These are phyloP conservation scores for Emericellopsis atlantica DNA, from an alignment of 2,329 filamentous ascomycete genomes.

Conservation along the genomic window DNA sequence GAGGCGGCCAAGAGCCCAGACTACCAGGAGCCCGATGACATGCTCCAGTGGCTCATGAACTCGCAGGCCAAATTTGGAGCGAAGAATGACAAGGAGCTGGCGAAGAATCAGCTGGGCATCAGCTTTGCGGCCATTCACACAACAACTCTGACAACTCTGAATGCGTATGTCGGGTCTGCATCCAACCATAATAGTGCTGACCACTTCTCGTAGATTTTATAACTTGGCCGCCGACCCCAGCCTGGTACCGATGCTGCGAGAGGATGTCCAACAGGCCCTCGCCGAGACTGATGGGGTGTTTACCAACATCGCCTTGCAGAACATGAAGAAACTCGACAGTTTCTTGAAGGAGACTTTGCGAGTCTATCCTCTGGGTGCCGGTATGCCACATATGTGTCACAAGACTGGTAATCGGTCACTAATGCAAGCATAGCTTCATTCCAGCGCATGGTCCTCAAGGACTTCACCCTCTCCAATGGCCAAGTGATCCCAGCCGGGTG, in stretches of 20 bases:
- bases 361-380: constrained; percentile 14
- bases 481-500: constrained; percentile 31
- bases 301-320: constrained; percentile 20
- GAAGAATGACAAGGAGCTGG: constrained; percentile 19
- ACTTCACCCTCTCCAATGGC: constrained; percentile 40
- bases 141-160: constrained; percentile 30
- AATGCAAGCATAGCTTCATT: constrained; percentile 23
- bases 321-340: constrained; percentile 26
- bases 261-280: constrained; percentile 31
- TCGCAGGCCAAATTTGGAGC: constrained; percentile 18
- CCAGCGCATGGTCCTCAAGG: constrained; percentile 33
- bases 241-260: constrained; percentile 33
- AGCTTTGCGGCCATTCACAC: constrained; percentile 40
- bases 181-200: too few relatives aligned
- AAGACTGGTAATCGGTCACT: neutral
- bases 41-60: constrained; percentile 33
- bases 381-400: constrained; percentile 12
- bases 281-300: constrained; percentile 17
- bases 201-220: constrained; percentile 24
- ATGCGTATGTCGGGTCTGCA: constrained; percentile 15
- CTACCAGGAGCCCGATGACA: constrained; percentile 26
- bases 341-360: constrained; percentile 25
- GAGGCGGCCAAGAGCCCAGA: constrained; percentile 5
- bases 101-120: constrained; percentile 27
- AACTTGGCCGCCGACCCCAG: constrained; percentile 37